These are phyloP conservation scores for Entomophthora muscae DNA, from an alignment of 371 early-diverging fungal species.

Conservation along the genomic window DNA sequence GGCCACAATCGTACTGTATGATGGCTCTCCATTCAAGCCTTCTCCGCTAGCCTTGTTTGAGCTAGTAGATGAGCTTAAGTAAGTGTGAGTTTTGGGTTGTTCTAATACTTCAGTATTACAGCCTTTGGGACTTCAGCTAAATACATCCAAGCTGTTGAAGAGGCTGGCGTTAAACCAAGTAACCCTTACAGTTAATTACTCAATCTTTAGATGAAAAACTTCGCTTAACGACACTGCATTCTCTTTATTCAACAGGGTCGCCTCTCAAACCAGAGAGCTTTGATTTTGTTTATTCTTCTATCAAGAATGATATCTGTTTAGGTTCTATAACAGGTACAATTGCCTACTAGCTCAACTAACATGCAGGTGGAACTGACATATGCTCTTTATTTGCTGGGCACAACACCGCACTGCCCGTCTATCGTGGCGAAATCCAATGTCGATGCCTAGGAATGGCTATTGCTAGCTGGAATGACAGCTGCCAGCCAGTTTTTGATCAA, in stretches of 20 bases:
- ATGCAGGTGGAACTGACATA: conserved; percentile 81
- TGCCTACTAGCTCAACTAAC: neutral
- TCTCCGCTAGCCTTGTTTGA: conserved; percentile 56
- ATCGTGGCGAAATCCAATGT: conserved; percentile 89
- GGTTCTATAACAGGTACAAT: conserved; percentile 67
- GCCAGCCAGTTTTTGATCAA: conserved; percentile 42
- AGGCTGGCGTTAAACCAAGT: conserved; percentile 42
- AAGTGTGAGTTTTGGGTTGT: conserved; percentile 6
- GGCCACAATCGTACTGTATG: conserved; percentile 71
- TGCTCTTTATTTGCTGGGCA: conserved; percentile 86
- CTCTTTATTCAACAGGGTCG: conserved; percentile 86
- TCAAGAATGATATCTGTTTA: conserved; percentile 65
- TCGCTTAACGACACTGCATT: conserved; percentile 40
- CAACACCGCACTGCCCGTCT: conserved; percentile 70
- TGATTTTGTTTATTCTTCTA: conserved; percentile 70
- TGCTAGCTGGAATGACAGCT: conserved; percentile 63
- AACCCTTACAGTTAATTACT: conserved; percentile 11
- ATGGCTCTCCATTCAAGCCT: conserved; percentile 90
- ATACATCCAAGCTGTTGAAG: conserved; percentile 81
- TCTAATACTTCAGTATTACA: conserved; percentile 31
- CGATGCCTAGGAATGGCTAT: conserved; percentile 85
- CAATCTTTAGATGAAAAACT: conserved; percentile 18
- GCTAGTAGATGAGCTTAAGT: conserved; percentile 48
- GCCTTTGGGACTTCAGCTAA: conserved; percentile 90
- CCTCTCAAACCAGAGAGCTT: conserved; percentile 81